Evolutionary conservation across 192 early-diverging fungal species (phyloP).

Genomic region (Diversispora eburnea): DNA sequence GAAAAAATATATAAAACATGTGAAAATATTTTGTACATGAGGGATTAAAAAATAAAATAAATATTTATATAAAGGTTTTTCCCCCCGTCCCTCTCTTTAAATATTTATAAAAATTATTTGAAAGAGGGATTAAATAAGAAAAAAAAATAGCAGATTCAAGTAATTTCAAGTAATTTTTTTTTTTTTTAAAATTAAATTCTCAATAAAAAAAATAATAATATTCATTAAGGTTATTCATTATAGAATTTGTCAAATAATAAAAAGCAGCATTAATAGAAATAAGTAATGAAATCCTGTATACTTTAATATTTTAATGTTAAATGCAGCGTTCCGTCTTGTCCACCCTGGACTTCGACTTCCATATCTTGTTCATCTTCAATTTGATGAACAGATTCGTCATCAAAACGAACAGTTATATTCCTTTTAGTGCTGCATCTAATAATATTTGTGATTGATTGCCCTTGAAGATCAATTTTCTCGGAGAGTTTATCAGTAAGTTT

Average conservation of each 20-base stretch:
- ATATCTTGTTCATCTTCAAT: constrained; percentile 66
- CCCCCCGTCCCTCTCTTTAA: not conserved
- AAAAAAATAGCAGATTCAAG: not conserved
- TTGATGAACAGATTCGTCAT: constrained; percentile 56
- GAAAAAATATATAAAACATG: not conserved
- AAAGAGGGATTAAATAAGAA: not conserved
- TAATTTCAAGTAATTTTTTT: not conserved
- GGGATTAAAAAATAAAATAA: not conserved
- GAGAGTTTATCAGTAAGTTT: constrained; percentile 51
- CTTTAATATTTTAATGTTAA: constrained; percentile 46
- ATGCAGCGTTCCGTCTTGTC: constrained; percentile 42
- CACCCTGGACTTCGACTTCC: constrained; percentile 46
- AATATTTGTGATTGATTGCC: constrained; percentile 37
- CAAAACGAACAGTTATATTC: constrained; percentile 49
- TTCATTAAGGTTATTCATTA: not conserved
- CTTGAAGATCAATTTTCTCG: constrained; percentile 47
- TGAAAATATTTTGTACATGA: constrained; percentile 1
- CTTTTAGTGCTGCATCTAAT: constrained; percentile 47
- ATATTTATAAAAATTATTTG: not conserved
- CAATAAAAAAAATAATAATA: not conserved
- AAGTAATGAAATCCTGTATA: not conserved
- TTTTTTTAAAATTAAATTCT: not conserved
- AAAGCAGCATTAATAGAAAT: too few relatives aligned
- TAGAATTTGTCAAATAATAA: too few relatives aligned
- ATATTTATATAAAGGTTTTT: not conserved